These are phyloP conservation scores for Scheffersomyces titani DNA, from an alignment of 1,139 yeast genomes.

Conservation along the genomic window DNA sequence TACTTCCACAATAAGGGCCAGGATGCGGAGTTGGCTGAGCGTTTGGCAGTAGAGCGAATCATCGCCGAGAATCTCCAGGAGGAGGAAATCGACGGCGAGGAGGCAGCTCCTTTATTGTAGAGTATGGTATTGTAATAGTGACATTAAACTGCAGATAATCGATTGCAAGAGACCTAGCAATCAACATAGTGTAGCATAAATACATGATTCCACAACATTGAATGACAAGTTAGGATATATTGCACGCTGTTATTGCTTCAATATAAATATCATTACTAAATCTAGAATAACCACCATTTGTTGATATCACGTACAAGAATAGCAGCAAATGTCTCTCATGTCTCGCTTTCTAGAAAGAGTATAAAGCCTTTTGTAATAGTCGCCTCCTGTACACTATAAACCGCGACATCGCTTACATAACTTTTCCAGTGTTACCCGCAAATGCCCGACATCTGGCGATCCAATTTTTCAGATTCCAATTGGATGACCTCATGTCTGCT, in stretches of 20 bases:
- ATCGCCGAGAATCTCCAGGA: constrained; percentile 25
- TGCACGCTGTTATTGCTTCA: not conserved
- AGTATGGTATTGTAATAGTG: not conserved
- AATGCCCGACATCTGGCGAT: not conserved
- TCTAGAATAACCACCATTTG: no score
- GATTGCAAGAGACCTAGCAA: not conserved
- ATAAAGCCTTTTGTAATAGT: no score
- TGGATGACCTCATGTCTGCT: not conserved
- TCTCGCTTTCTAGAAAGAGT: not conserved
- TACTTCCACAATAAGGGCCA: constrained; percentile 30
- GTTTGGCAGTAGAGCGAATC: constrained; percentile 34
- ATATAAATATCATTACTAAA: no score
- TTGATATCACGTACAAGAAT: not conserved
- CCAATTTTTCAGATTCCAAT: not conserved
- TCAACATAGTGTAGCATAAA: not conserved
- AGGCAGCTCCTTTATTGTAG: not conserved
- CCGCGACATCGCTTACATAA: not conserved
- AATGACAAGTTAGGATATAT: no score
- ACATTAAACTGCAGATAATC: not conserved
- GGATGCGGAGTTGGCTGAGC: constrained; percentile 31
- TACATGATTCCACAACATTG: not conserved
- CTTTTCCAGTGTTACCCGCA: not conserved
- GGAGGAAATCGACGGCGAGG: not conserved
- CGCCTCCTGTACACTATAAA: not conserved
- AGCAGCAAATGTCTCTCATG: not conserved